Evolutionary conservation across 129 eudicot genomes (phyloP).

Genomic region (Escallonia rubra): DNA sequence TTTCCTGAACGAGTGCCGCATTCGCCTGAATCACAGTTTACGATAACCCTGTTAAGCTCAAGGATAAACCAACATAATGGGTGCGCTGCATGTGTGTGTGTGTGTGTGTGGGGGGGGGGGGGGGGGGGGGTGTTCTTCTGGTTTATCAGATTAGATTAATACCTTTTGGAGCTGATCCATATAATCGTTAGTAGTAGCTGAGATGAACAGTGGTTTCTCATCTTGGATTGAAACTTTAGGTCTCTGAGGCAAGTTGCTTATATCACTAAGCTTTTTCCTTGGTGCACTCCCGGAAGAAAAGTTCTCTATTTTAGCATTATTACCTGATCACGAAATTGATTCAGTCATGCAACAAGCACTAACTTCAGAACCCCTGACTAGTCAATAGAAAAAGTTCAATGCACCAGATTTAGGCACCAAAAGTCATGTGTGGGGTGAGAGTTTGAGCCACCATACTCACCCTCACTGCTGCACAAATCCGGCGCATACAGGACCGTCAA

Average conservation of each 20-base stretch:
- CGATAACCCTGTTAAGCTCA: constrained; percentile 9
- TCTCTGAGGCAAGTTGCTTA: constrained; percentile 42
- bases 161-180: constrained; percentile 67
- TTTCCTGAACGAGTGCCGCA: constrained; percentile 58
- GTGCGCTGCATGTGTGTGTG: no score
- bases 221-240: constrained; percentile 25
- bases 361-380: no score
- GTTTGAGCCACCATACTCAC: no score
- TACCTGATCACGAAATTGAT: no score
- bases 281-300: constrained; percentile 20
- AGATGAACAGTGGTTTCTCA: constrained; percentile 29
- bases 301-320: no score
- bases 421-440: no score
- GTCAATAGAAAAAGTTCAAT: no score
- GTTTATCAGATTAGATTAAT: not conserved
- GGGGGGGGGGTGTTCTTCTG: not conserved
- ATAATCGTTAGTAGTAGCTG: constrained; percentile 33
- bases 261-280: constrained; percentile 57
- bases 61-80: not conserved
- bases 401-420: no score
- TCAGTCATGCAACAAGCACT: no score
- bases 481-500: no score
- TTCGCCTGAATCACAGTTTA: constrained; percentile 50
- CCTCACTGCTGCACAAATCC: no score
- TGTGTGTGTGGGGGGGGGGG: not conserved